Conservation (phyloP, 495 filamentous ascomycete species). For the Penicillium soppii region DNA sequence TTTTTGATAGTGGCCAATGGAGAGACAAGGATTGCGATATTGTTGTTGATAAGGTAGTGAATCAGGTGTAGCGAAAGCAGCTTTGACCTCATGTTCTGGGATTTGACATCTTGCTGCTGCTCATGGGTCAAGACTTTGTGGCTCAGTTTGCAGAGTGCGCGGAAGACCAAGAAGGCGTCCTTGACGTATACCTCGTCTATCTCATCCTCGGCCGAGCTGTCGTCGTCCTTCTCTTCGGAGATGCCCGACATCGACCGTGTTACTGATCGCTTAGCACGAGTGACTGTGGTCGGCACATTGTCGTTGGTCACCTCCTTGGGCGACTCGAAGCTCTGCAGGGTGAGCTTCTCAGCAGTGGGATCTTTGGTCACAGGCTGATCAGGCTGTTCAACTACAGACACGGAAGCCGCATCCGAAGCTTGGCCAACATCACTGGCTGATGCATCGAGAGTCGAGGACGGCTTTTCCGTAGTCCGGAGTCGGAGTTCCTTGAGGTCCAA, state of each 20-base stretch:
- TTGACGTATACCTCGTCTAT: slow-evolving; percentile 96
- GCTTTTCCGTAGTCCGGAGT: slow-evolving; percentile 42
- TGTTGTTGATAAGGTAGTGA: slow-evolving; percentile 89
- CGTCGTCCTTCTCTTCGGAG: slow-evolving; percentile 46
- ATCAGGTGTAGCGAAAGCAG: slow-evolving; percentile 92
- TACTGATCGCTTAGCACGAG: slow-evolving; percentile 64
- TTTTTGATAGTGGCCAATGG: slow-evolving; percentile 87
- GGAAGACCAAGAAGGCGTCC: slow-evolving; percentile 95
- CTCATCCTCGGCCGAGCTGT: slow-evolving; percentile 72
- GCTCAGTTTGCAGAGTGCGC: slow-evolving; percentile 95
- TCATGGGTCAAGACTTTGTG: slow-evolving; percentile 87
- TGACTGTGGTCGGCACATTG: slow-evolving; percentile 89
- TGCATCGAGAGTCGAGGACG: slow-evolving; percentile 18
- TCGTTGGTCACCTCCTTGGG: slow-evolving; percentile 93
- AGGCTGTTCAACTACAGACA: slow-evolving; percentile 32
- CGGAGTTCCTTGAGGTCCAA: slow-evolving; percentile 81
- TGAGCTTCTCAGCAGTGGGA: slow-evolving; percentile 71
- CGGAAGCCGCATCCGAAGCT: slow-evolving; percentile 48
- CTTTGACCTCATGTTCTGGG: slow-evolving; percentile 96
- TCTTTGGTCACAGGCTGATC: slow-evolving; percentile 60
- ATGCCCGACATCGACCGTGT: slow-evolving; percentile 54
- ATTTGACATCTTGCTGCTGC: slow-evolving; percentile 87
- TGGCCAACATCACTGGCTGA: slow-evolving; percentile 43
- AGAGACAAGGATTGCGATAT: slow-evolving; percentile 82
- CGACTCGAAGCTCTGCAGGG: slow-evolving; percentile 92